Percentiles rank a stretch among this genome's conserved stretches.
These are phyloP conservation scores for Paramecium biaurelia DNA, from an alignment of 73 alveolate species.

Conservation along the genomic window DNA sequence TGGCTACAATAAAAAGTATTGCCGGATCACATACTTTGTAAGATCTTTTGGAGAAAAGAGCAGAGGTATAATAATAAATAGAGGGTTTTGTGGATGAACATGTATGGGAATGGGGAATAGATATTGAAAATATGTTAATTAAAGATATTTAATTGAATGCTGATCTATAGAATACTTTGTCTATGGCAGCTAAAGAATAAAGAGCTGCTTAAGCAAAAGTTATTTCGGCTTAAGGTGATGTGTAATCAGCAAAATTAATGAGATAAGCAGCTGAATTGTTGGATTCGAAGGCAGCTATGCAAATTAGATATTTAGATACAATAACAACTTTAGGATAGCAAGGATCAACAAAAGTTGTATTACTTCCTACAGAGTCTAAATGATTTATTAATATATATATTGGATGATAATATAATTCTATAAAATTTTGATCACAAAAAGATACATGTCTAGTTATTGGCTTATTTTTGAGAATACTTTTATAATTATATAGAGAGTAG, in stretches of 20 bases:
- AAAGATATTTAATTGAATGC: conserved; percentile 53
- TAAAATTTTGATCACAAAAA: neutral
- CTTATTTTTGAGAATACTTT: neutral
- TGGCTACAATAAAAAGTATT: conserved; percentile 55
- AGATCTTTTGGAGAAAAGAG: conserved; percentile 61
- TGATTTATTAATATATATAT: neutral
- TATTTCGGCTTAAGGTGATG: conserved; percentile 65
- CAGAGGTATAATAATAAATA: conserved; percentile 44
- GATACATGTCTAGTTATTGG: neutral
- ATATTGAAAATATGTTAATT: conserved; percentile 56
- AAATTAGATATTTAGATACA: conserved; percentile 61
- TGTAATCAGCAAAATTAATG: conserved; percentile 63
- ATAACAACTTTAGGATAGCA: conserved; percentile 28
- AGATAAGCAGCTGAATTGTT: conserved; percentile 58
- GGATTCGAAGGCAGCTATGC: conserved; percentile 66
- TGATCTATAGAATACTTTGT: conserved; percentile 44
- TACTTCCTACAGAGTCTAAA: conserved; percentile 34
- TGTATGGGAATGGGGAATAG: conserved; percentile 69
- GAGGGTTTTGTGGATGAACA: conserved; percentile 66
- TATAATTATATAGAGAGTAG: too few species aligned
- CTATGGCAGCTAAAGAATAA: conserved; percentile 60
- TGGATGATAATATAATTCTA: neutral
- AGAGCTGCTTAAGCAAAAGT: conserved; percentile 58
- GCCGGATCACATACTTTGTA: conserved; percentile 55
- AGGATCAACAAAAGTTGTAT: conserved; percentile 58